Percentiles rank a stretch among this genome's conserved stretches.
These are phyloP conservation scores for Wickerhamomyces ciferrii DNA, from an alignment of 805 yeast species.

Conservation along the genomic window DNA sequence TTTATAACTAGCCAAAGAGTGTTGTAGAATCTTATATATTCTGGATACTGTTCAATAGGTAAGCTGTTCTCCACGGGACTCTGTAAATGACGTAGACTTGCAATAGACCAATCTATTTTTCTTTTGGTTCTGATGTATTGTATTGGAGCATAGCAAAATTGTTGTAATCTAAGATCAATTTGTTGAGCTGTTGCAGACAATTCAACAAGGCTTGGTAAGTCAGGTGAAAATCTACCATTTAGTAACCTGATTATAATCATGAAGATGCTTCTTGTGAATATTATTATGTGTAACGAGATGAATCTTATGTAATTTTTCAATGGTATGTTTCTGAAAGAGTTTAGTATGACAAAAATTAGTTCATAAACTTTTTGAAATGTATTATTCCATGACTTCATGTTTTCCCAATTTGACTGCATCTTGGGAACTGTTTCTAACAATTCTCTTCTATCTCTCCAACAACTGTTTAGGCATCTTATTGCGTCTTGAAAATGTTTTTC, in stretches of 20 bases:
- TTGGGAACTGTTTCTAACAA: neutral
- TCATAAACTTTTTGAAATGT: neutral
- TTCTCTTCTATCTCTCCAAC: neutral
- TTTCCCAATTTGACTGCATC: slow-evolving; percentile 10
- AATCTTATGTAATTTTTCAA: slow-evolving; percentile 9
- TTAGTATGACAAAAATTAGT: neutral
- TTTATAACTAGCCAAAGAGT: slow-evolving; percentile 83
- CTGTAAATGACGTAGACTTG: slow-evolving; percentile 7
- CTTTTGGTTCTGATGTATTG: slow-evolving; percentile 58
- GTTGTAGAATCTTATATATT: slow-evolving; percentile 78
- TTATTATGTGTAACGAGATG: slow-evolving; percentile 4
- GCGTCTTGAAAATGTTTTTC: slow-evolving; percentile 7
- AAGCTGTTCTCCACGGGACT: slow-evolving; percentile 15
- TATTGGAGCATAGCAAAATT: slow-evolving; percentile 70
- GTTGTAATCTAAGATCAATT: slow-evolving; percentile 70
- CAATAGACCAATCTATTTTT: slow-evolving; percentile 14
- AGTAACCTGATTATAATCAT: slow-evolving; percentile 16
- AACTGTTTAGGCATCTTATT: neutral
- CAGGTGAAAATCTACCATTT: slow-evolving; percentile 21
- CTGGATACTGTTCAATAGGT: slow-evolving; percentile 45
- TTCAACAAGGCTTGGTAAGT: slow-evolving; percentile 27
- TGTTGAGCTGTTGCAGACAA: slow-evolving; percentile 69
- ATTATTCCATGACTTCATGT: neutral
- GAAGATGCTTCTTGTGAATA: slow-evolving; percentile 11
- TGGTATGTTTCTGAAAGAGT: neutral